These are phyloP conservation scores for Pleurotus platypus DNA, from an alignment of 768 basidiomycete genomes.

Conservation along the genomic window DNA sequence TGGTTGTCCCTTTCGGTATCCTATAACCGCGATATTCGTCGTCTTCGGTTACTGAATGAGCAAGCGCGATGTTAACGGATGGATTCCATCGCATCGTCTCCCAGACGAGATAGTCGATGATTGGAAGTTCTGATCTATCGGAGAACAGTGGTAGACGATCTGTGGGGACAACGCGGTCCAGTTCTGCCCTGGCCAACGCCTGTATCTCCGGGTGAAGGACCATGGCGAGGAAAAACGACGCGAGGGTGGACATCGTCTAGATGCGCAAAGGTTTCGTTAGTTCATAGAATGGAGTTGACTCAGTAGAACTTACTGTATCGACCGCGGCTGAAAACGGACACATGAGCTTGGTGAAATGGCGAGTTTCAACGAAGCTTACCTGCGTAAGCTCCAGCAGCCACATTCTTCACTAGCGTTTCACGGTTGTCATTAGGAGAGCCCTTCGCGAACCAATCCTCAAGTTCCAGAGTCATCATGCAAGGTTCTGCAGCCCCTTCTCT, in stretches of 20 bases:
- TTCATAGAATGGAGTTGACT: conserved; percentile 12
- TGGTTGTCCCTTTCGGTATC: conserved; percentile 7
- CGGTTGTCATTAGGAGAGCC: conserved; percentile 12
- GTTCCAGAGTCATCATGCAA: conserved; percentile 15
- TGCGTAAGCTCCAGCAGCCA: conserved; percentile 24
- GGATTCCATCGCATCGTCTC: conserved; percentile 17
- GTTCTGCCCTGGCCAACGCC: conserved; percentile 14
- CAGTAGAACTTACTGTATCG: conserved; percentile 16
- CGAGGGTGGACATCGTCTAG: conserved; percentile 15
- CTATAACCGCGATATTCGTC: conserved; percentile 7
- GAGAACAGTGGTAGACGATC: conserved; percentile 24
- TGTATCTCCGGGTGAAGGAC: conserved; percentile 23
- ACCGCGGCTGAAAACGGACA: background rate
- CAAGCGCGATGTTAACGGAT: conserved; percentile 29
- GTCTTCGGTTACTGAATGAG: conserved; percentile 30
- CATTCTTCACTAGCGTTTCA: conserved; percentile 19
- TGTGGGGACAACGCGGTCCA: conserved; percentile 23
- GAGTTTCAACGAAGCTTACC: background rate
- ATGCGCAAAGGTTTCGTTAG: conserved; percentile 9
- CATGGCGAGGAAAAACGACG: conserved; percentile 26
- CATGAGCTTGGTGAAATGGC: background rate
- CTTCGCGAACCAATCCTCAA: conserved; percentile 12
- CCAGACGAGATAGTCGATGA: conserved; percentile 19
- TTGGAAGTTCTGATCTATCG: conserved; percentile 21
- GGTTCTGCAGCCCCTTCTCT: conserved; percentile 14